phyloP scores from a whole-genome alignment of 345 rosid genomes.

The Noccaea bulbosa region DNA sequence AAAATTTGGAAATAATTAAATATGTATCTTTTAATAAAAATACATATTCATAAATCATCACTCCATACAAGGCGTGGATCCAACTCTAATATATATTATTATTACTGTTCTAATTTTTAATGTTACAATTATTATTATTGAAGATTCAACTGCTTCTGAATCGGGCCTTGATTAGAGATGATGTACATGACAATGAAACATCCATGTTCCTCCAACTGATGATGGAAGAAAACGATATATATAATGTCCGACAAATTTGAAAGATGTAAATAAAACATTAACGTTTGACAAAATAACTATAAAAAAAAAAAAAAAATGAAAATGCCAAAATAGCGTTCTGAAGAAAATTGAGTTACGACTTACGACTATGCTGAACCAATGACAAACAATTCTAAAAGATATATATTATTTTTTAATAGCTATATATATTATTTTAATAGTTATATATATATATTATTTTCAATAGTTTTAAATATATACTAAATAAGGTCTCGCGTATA shows the following conservation, averaged over 20 bases:
- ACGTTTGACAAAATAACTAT: not conserved
- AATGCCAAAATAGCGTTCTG: conserved; percentile 16
- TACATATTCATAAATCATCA: no score
- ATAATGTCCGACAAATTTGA: conserved; percentile 10
- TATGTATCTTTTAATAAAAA: no score
- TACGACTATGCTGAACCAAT: conserved; percentile 10
- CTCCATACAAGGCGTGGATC: no score
- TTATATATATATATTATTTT: no score
- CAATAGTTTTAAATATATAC: no score
- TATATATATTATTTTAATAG: no score
- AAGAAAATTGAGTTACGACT: conserved; percentile 1
- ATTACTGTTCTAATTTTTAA: not conserved
- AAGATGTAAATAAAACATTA: not conserved
- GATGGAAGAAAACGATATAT: conserved; percentile 1
- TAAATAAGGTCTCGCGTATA: no score
- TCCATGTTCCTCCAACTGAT: conserved; percentile 18
- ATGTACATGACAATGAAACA: conserved; percentile 27
- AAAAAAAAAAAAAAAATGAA: not conserved
- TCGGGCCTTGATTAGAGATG: conserved; percentile 16
- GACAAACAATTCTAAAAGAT: conserved; percentile 9
- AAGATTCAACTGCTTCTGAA: conserved; percentile 29
- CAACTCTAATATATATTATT: no score
- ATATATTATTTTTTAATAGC: no score
- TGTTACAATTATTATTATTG: not conserved
- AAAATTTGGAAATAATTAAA: no score